Conservation (phyloP, 345 rosid species). For the Citrus unshiu region DNA sequence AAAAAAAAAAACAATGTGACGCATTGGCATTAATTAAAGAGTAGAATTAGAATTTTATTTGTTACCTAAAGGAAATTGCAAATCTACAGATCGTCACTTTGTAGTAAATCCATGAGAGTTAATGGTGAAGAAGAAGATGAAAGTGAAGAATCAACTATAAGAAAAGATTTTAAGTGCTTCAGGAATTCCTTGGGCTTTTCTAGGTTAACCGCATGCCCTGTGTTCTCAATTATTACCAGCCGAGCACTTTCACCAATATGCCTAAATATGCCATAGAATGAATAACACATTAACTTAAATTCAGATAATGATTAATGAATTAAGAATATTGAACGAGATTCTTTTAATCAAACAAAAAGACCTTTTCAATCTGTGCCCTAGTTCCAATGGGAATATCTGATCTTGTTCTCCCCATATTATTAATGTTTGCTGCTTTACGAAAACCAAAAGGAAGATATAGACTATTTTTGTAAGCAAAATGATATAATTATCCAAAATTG, state of each 20-base stretch:
- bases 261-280: neutral
- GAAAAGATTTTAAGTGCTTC: slow-evolving; percentile 42
- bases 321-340: neutral
- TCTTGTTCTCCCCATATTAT: slow-evolving; percentile 62
- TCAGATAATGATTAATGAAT: no score
- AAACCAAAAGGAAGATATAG: neutral
- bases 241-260: slow-evolving; percentile 26
- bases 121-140: neutral
- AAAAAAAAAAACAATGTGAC: no score
- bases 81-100: neutral
- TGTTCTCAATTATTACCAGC: slow-evolving; percentile 21
- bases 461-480: neutral
- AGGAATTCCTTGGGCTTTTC: slow-evolving; percentile 48
- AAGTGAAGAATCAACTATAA: slow-evolving; percentile 7
- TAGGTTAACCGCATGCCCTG: slow-evolving; percentile 54
- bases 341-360: neutral
- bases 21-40: no score
- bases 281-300: neutral
- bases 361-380: slow-evolving; percentile 55
- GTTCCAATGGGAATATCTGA: slow-evolving; percentile 54
- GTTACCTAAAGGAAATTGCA: neutral
- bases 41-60: no score
- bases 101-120: neutral
- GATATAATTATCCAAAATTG: neutral
- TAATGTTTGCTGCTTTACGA: slow-evolving; percentile 29